A percentile compares a stretch with the other conserved stretches of the same genome.
These are phyloP conservation scores for Fistulinella cinereoalba DNA, from an alignment of 1,284 basidiomycete species.

Conservation along the genomic window DNA sequence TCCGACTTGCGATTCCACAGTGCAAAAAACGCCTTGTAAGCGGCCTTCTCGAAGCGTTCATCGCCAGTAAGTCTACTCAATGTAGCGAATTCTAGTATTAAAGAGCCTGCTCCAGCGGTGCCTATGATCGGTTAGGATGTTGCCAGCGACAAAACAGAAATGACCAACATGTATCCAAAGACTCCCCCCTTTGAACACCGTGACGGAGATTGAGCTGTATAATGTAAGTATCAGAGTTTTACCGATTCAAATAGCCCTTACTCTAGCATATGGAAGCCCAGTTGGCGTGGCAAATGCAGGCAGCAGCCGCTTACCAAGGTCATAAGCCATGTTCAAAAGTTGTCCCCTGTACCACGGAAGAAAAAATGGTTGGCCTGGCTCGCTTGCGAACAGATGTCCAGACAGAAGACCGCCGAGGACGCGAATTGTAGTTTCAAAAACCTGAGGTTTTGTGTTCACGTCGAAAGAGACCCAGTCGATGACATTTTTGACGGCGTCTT, in stretches of 20 bases:
- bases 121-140: conserved; percentile 44
- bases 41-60: conserved; percentile 80
- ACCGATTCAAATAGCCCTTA: conserved; percentile 34
- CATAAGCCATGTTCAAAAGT: conserved; percentile 75
- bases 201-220: conserved; percentile 70
- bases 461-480: conserved; percentile 82
- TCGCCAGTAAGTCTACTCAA: conserved; percentile 87
- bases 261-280: conserved; percentile 86
- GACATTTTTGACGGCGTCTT: conserved; percentile 69
- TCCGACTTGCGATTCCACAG: conserved; percentile 87
- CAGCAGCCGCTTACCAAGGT: conserved; percentile 79
- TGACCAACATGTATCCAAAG: conserved; percentile 74
- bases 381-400: conserved; percentile 77
- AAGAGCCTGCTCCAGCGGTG: conserved; percentile 87
- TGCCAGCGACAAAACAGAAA: conserved; percentile 1
- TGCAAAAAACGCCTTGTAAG: conserved; percentile 84
- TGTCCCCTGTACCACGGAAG: conserved; percentile 76
- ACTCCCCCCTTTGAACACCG: conserved; percentile 66
- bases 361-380: conserved; percentile 62
- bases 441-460: conserved; percentile 87
- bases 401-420: conserved; percentile 87
- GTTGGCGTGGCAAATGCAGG: conserved; percentile 89
- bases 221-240: conserved; percentile 1
- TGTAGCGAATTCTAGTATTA: conserved; percentile 91
- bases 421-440: conserved; percentile 89